phyloP scores from a whole-genome alignment of 2,329 filamentous ascomycete genomes.

The Arthrobotrys sphaeroides region DNA sequence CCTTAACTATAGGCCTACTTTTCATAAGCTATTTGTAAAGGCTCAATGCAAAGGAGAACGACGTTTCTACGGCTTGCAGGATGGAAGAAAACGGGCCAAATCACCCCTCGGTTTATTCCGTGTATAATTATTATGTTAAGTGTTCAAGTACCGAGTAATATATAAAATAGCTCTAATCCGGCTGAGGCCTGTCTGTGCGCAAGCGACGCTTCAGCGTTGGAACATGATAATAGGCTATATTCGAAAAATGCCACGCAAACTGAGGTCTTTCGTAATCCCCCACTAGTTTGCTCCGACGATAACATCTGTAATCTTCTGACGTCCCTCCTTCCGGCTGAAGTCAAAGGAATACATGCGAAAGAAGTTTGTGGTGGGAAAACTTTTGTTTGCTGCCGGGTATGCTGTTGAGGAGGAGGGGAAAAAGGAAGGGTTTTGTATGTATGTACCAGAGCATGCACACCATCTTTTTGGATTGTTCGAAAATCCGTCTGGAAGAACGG shows the following conservation, averaged over 20 bases:
- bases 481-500: conserved; percentile 4
- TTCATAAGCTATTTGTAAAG: conserved; percentile 7
- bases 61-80: neutral
- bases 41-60: conserved; percentile 3
- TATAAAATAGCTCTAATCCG: conserved; percentile 30
- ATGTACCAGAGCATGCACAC: neutral
- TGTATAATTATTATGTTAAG: conserved; percentile 22
- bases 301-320: neutral
- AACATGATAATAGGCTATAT: conserved; percentile 41
- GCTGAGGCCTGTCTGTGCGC: conserved; percentile 40
- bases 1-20: neutral
- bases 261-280: conserved; percentile 39
- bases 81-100: neutral
- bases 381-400: neutral
- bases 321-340: conserved; percentile 18
- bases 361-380: neutral
- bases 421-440: neutral
- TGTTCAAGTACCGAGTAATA: conserved; percentile 24
- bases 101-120: conserved; percentile 43
- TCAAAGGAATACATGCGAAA: neutral
- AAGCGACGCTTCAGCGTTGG: conserved; percentile 14
- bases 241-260: conserved; percentile 6
- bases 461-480: neutral
- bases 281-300: conserved; percentile 39
- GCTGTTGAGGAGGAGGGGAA: neutral